Evolutionary conservation across 768 basidiomycete genomes (phyloP), one percentile per base, ranked within the genome.

Genomic region (Paxillus involutus): DNA sequence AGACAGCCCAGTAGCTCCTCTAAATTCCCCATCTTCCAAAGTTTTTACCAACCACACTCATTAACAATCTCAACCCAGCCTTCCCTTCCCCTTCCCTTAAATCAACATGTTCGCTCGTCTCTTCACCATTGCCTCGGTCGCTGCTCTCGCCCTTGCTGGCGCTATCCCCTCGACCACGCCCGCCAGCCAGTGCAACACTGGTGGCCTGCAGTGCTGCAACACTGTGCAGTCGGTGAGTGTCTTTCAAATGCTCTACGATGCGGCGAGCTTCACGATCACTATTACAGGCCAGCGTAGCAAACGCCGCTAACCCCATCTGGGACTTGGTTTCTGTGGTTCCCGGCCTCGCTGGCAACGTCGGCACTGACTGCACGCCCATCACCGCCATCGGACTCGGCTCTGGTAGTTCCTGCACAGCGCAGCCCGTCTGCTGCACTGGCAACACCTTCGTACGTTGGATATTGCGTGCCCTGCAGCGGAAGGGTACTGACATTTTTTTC

Each of bases 81-180:
- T 9, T 0, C 51, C 5, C 33, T 37, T 0, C 51, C 5, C 33
- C 33, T 30, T 43, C 41, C 42, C 47, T 33, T 49, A 1, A 2
- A 53, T 53, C 52, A 49, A 21, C 33, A 63, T 63, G 62, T 63
- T 62, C 30, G 42, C 56, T 55, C 55, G 58, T 52, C 35, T 59
- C 21, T 41, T 55, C 44, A 21, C 53, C 8, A 42, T 61, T 45
- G 62, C 55, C 17, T 49, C 55, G 16, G 43, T 64, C 29, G 59
- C 32, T 50, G 63, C 51, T 5, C 33, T 63, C 48, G 62, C 51
- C 3, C 44, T 59, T 5, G 58, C 60, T 2, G 5, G 42, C 14
- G 52, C 59, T 21, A 47, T 36, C 33, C 32, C 39, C n/a, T n/a
- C n/a, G 14, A 21, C 44, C 17, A 29, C 21, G 1, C 57, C 60